Evolutionary conservation across 768 basidiomycete genomes (phyloP), one percentile per base, ranked within the genome.

Genomic region (Crassisporium funariophilum): DNA sequence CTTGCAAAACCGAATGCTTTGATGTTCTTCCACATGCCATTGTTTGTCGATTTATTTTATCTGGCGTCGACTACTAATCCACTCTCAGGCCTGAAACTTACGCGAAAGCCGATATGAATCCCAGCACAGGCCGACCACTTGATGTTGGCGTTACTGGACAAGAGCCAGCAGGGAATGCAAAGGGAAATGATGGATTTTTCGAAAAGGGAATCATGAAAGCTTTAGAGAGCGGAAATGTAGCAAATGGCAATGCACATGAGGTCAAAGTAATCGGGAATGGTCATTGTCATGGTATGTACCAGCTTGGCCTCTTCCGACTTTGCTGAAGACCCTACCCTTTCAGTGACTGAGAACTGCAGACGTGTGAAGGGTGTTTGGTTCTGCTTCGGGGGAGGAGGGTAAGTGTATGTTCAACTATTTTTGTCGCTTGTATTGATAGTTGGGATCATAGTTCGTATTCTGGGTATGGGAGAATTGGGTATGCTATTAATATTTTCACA

Each of bases 21-120:
- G 55, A 90, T 92, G 88, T 97, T 95, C 71, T 98, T 97, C 83
- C 95, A 98, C 56, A 98, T 99, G 37, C 95, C 95, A 41, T 61
- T 98, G 86, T 91, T 61, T 16, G 85, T 73, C 16, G 37, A 19
- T 22, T 5, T 42, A 0, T 20, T 17, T 9, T 21, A 23, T 51
- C 21, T 7, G 27, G 44, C 10, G 21, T 20, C 25, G 11, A 29
- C 37, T 17, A 36, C 22, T 35, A 25, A 45, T 34, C 19, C 29
- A 5, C 23, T 39, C 33, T 11, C 54, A 91, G 89, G 23, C 83
- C 80, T 40, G 91, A 95, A 65, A 76, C 91, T 1, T 95, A 90
- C 61, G 60, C 64, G 1, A 70, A 70, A n/a, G 69, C 89, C 0
- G 94, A 98, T 64, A 69, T 62, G 10, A 81, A 91, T 53, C 68